phyloP scores from a whole-genome alignment of 2,329 filamentous ascomycete genomes.

The Diplodia intermedia region DNA sequence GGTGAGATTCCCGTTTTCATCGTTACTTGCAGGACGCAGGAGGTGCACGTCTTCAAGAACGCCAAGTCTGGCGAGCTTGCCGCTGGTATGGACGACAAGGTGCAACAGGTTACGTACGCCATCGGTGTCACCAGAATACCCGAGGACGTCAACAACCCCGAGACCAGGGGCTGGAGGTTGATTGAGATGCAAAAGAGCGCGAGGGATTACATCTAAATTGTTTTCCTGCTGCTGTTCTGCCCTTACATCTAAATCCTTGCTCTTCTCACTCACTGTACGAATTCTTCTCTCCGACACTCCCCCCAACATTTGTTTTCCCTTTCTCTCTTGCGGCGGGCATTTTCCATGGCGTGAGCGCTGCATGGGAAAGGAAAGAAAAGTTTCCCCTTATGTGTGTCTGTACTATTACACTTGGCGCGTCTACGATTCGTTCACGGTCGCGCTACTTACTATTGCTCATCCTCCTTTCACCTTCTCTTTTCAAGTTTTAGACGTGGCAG shows the following conservation, averaged over 20 bases:
- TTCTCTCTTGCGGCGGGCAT: neutral
- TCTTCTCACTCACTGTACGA: slow-evolving; percentile 6
- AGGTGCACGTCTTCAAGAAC: slow-evolving; percentile 96
- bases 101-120: slow-evolving; percentile 96
- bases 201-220: slow-evolving; percentile 76
- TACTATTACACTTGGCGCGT: slow-evolving; percentile 19
- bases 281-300: neutral
- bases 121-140: slow-evolving; percentile 93
- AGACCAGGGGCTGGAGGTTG: slow-evolving; percentile 94
- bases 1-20: slow-evolving; percentile 95
- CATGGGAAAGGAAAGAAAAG: slow-evolving; percentile 1
- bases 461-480: neutral
- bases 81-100: slow-evolving; percentile 98
- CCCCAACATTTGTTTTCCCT: neutral
- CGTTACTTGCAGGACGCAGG: slow-evolving; percentile 93
- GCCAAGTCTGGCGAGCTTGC: slow-evolving; percentile 88
- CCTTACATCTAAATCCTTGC: neutral
- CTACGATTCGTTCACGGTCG: neutral
- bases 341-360: slow-evolving; percentile 25
- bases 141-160: slow-evolving; percentile 95
- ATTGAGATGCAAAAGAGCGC: slow-evolving; percentile 99
- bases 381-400: slow-evolving; percentile 6
- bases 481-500: slow-evolving; percentile 1
- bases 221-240: neutral
- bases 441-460: neutral